Evolutionary conservation across 805 yeast species (phyloP), one percentile per base, ranked within the genome.

Genomic region (Lipomyces lipofer): DNA sequence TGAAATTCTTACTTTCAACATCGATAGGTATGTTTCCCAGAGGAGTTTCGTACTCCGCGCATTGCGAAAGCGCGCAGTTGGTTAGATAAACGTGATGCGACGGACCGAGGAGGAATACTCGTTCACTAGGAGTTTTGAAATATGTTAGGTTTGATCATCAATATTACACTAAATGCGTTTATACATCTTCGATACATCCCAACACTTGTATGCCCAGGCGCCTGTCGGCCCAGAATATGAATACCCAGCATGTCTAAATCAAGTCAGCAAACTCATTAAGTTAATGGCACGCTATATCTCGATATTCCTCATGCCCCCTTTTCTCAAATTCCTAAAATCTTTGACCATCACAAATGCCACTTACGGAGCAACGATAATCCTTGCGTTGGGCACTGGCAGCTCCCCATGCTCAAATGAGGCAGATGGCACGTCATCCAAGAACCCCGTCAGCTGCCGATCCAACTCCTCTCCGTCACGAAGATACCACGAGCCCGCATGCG

Each of bases 401-500:
- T 56, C 47, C 10, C 73, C 71, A 32, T 47, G 52, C n/a, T 57
- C 56, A 22, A 33, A 25, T 27, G 50, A 52, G 17, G 54, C 39
- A 10, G 35, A 51, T 5, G 65, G 66, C 1, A 78, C 78, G 9
- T 59, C 60, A 5, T 64, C 64, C 43, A 87, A 69, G 62, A 73
- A 81, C 0, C 66, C 64, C 10, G 77, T 76, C 15, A 92, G 53
- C 59, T 87, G 87, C 7, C 66, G 54, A 2, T 73, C 67, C 12
- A 92, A 74, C 19, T 65, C 67, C 1, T 64, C 40, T 0, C 75
- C 62, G 43, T 76, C 75, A 12, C 74, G 74, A 1, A 82, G 63
- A 68, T 94, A 92, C 99, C 99, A 92, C 1, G 90, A 70, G 1
- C 98, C 98, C 2, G 97, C 85, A 69, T 92, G 97, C 1, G 95